A percentile compares a stretch with the other conserved stretches of the same genome.
Conservation (phyloP, 2,329 filamentous ascomycete species). For the Colletotrichum camelliae region DNA sequence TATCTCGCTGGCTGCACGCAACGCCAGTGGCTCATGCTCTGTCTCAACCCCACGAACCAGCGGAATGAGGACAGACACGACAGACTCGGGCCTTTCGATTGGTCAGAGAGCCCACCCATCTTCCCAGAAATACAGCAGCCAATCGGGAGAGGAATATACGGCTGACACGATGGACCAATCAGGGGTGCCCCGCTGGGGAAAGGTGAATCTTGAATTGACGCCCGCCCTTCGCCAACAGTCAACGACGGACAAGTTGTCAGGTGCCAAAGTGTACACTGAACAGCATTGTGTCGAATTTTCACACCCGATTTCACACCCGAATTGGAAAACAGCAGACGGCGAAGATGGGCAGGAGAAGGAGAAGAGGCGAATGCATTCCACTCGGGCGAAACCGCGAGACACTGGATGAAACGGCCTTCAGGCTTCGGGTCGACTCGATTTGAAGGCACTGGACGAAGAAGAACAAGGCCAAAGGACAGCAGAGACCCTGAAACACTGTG, state of each 20-base stretch:
- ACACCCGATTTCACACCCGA: neutral
- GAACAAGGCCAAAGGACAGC: neutral
- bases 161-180: conserved; percentile 7
- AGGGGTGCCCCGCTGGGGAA: neutral
- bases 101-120: neutral
- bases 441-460: neutral
- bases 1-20: neutral
- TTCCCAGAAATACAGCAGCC: neutral
- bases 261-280: neutral
- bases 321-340: neutral
- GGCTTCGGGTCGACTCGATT: neutral
- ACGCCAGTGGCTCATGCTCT: neutral
- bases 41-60: conserved; percentile 8
- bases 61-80: neutral
- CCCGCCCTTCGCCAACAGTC: neutral
- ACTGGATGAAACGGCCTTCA: conserved; percentile 8
- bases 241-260: neutral
- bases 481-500: conserved; percentile 18
- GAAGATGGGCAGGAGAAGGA: neutral
- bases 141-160: conserved; percentile 17
- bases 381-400: conserved; percentile 18
- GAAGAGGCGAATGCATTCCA: neutral
- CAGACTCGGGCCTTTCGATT: neutral
- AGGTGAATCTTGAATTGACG: conserved; percentile 20
- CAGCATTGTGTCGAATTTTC: neutral